Evolutionary conservation across 2,329 filamentous ascomycete species (phyloP).

Genomic region (Incumbomyces lentus): DNA sequence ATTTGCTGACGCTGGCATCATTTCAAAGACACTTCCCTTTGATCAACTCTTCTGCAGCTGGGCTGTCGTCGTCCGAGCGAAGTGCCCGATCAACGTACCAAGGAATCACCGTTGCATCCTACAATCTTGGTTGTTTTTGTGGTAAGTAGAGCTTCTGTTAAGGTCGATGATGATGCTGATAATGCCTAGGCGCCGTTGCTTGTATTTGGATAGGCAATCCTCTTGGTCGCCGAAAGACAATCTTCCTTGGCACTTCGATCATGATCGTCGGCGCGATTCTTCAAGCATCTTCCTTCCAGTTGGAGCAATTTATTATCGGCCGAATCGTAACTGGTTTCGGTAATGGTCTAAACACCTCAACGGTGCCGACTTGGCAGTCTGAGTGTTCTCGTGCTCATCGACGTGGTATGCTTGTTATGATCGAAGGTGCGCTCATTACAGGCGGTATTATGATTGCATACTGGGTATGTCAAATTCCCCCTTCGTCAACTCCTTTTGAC

Average conservation of each 20-base stretch:
- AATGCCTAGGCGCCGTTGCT: conserved; percentile 29
- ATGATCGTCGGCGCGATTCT: conserved; percentile 38
- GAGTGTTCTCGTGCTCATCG: conserved; percentile 42
- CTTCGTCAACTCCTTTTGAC: neutral
- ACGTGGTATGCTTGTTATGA: conserved; percentile 43
- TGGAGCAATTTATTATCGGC: conserved; percentile 38
- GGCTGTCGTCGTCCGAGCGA: conserved; percentile 8
- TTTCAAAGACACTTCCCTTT: conserved; percentile 48
- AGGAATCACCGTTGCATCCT: conserved; percentile 28
- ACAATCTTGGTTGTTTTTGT: conserved; percentile 42
- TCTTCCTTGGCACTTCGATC: conserved; percentile 30
- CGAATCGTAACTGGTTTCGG: conserved; percentile 35
- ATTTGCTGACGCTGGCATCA: conserved; percentile 57
- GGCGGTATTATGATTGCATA: conserved; percentile 39
- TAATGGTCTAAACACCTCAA: conserved; percentile 27
- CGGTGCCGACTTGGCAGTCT: conserved; percentile 32
- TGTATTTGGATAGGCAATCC: conserved; percentile 43
- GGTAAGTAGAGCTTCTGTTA: conserved; percentile 14
- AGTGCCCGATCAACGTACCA: conserved; percentile 12
- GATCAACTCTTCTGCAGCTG: conserved; percentile 30
- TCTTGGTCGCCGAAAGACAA: conserved; percentile 35
- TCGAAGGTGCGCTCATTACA: conserved; percentile 43
- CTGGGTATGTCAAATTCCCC: conserved; percentile 8
- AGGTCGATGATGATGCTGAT: neutral
- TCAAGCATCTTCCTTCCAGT: conserved; percentile 29